Conservation (phyloP, 78 protist species). For the Emiliania huxleyi region DNA sequence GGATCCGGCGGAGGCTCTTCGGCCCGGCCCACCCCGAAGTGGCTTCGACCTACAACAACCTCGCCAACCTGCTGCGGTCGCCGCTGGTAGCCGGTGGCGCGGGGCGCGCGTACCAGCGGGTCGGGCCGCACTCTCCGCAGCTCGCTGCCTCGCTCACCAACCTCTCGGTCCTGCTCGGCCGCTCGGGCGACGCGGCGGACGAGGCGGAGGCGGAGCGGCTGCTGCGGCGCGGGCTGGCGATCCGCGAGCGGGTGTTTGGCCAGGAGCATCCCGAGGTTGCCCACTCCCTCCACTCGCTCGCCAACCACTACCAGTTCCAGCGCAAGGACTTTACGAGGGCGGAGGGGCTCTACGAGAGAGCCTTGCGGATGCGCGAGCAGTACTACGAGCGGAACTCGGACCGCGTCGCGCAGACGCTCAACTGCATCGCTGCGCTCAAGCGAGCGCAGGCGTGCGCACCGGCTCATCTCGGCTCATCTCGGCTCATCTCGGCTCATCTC, state of each 20-base stretch:
- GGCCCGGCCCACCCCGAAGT: not conserved
- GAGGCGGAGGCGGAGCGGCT: not conserved
- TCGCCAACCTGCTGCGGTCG: conserved; percentile 10
- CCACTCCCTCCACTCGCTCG: not conserved
- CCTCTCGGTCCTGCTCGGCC: not conserved
- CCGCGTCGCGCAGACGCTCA: not conserved
- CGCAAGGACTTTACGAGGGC: not conserved
- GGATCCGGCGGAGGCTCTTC: not conserved
- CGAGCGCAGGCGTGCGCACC: too few relatives aligned
- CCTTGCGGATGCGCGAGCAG: not conserved
- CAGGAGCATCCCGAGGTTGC: not conserved
- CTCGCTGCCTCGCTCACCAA: not conserved
- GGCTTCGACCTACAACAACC: not conserved
- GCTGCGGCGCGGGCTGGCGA: not conserved
- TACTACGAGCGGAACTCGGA: not conserved
- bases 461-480: too few relatives aligned
- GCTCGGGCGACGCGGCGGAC: not conserved
- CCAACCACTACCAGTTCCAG: not conserved
- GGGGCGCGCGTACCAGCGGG: too few relatives aligned
- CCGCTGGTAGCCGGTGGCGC: too few relatives aligned
- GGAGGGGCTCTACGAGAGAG: not conserved
- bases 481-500: too few relatives aligned
- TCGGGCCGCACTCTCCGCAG: not conserved
- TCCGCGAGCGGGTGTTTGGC: not conserved
- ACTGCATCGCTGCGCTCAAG: not conserved